Conservation (phyloP, 176 grass and related monocot species). For the Paspalum vaginatum region DNA sequence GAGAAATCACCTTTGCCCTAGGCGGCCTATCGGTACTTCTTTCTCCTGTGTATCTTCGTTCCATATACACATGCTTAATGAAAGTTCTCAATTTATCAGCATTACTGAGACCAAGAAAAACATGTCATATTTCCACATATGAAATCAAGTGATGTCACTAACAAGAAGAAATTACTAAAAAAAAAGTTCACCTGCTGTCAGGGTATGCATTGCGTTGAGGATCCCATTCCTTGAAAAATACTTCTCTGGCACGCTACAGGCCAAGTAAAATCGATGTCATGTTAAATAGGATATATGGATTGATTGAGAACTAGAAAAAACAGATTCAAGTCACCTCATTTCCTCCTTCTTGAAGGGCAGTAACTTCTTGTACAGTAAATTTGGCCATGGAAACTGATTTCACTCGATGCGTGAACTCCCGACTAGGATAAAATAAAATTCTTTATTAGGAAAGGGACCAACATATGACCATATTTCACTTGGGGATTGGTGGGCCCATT, state of each 20-base stretch:
- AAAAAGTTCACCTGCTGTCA: conserved; percentile 80
- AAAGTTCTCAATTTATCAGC: conserved; percentile 88
- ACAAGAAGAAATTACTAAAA: conserved; percentile 33
- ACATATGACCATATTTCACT: conserved; percentile 1
- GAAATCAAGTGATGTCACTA: conserved; percentile 21
- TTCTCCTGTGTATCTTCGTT: conserved; percentile 86
- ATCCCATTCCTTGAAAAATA: conserved; percentile 98
- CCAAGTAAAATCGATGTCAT: conserved; percentile 39
- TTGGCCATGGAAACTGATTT: conserved; percentile 99
- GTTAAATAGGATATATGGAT: conserved; percentile 29
- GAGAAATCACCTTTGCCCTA: conserved; percentile 62
- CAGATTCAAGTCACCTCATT: conserved; percentile 65
- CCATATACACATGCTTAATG: conserved; percentile 91
- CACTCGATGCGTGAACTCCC: conserved; percentile 93
- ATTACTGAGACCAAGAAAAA: conserved; percentile 70
- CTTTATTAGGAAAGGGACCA: not conserved
- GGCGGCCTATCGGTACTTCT: conserved; percentile 56
- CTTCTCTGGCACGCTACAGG: conserved; percentile 74
- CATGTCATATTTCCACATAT: conserved; percentile 41
- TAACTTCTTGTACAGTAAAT: conserved; percentile 96
- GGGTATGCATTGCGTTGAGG: conserved; percentile 75
- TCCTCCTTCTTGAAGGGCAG: conserved; percentile 87
- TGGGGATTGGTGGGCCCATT: not conserved
- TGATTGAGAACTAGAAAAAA: conserved; percentile 36
- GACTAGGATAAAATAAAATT: conserved; percentile 50